phyloP scores from a whole-genome alignment of 805 yeast genomes.

The Suhomyces kilbournensis region DNA sequence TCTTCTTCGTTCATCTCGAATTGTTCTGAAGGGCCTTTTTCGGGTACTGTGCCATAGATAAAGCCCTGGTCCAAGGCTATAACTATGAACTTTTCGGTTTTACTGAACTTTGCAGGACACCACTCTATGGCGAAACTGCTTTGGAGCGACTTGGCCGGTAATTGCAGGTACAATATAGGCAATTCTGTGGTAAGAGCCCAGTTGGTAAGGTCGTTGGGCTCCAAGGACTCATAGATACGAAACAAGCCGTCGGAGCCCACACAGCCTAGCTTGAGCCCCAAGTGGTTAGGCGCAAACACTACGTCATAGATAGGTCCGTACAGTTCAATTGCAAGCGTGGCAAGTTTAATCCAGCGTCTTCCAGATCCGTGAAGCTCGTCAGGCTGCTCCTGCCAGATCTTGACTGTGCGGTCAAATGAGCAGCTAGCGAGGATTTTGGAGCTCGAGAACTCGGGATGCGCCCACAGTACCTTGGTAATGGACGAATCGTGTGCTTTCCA shows the following conservation, averaged over 20 bases:
- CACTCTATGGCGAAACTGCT: constrained; percentile 83
- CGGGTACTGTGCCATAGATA: constrained; percentile 47
- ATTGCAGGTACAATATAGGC: constrained; percentile 57
- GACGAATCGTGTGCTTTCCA: constrained; percentile 96
- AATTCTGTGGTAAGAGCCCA: constrained; percentile 81
- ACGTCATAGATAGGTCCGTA: constrained; percentile 87
- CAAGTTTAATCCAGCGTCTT: constrained; percentile 73
- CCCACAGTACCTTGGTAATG: constrained; percentile 82
- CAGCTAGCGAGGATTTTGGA: constrained; percentile 85
- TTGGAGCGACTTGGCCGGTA: constrained; percentile 76
- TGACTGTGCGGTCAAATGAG: constrained; percentile 85
- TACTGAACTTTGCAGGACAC: constrained; percentile 82
- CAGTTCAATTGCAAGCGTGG: constrained; percentile 74
- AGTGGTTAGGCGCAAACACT: constrained; percentile 82
- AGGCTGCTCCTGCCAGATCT: constrained; percentile 86
- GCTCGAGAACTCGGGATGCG: constrained; percentile 77
- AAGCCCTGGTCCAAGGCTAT: constrained; percentile 86
- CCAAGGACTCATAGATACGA: constrained; percentile 81
- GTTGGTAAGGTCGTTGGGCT: constrained; percentile 79
- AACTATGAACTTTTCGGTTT: constrained; percentile 73
- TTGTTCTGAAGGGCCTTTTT: neutral
- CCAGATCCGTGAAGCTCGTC: constrained; percentile 78
- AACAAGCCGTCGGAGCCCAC: constrained; percentile 87
- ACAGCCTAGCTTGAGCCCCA: constrained; percentile 79
- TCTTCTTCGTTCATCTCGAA: neutral